Evolutionary conservation across 192 early-diverging fungal species (phyloP).

Genomic region (Haplosporangium gracile): DNA sequence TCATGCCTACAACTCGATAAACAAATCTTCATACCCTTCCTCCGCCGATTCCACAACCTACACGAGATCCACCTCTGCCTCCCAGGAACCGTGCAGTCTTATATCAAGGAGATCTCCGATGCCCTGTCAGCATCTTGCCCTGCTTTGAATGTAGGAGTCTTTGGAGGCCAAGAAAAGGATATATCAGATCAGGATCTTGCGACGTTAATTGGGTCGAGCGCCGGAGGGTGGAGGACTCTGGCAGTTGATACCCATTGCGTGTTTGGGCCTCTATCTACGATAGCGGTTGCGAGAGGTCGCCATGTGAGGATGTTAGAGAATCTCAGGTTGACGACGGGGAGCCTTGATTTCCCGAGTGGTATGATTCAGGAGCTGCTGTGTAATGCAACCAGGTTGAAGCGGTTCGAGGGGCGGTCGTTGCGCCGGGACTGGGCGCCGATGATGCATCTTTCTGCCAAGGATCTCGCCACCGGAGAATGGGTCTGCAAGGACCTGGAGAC

Average conservation of each 20-base stretch:
- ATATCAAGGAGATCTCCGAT: background rate
- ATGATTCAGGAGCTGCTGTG: background rate
- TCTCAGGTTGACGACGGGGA: background rate
- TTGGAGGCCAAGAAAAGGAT: background rate
- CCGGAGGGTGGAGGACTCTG: background rate
- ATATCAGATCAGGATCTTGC: background rate
- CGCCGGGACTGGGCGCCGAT: background rate
- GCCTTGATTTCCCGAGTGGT: background rate
- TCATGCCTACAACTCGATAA: background rate
- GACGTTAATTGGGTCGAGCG: background rate
- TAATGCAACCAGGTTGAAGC: background rate
- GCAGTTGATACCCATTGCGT: background rate
- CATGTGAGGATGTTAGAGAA: background rate
- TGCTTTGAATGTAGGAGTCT: background rate
- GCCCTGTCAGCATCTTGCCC: background rate
- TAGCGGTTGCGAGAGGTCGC: background rate
- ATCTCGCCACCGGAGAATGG: background rate
- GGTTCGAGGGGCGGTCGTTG: background rate
- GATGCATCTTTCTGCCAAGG: background rate
- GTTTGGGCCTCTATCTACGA: background rate
- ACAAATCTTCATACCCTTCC: background rate
- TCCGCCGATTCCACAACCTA: background rate
- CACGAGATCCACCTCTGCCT: background rate
- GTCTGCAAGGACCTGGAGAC: background rate
- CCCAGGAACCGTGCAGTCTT: background rate